Evolutionary conservation across 2,329 filamentous ascomycete species (phyloP).

Genomic region (Rutstroemia sp.): DNA sequence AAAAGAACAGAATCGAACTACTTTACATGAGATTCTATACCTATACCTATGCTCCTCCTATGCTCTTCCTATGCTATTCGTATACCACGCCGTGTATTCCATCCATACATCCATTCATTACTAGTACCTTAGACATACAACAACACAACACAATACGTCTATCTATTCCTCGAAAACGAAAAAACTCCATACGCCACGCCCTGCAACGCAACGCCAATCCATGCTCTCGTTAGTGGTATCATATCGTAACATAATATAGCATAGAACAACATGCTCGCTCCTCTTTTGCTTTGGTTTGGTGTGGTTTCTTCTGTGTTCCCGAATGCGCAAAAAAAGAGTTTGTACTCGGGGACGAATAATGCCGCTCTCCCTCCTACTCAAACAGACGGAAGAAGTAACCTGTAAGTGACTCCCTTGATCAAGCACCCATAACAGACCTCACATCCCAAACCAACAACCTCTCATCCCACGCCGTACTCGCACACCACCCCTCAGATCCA

Average conservation of each 20-base stretch:
- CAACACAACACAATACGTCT: background rate
- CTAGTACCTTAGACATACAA: background rate
- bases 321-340: background rate
- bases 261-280: background rate
- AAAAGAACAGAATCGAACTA: too few species aligned
- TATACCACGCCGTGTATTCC: background rate
- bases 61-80: background rate
- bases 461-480: slow-evolving; percentile 92
- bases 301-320: background rate
- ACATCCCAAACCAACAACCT: slow-evolving; percentile 89
- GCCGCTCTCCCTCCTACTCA: too few species aligned
- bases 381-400: too few species aligned
- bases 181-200: background rate
- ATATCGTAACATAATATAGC: background rate
- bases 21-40: too few species aligned
- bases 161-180: background rate
- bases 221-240: background rate
- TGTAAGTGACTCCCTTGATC: background rate
- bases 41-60: too few species aligned
- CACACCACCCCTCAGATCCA: slow-evolving; percentile 90
- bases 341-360: too few species aligned
- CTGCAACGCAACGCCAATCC: background rate
- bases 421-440: slow-evolving; percentile 47
- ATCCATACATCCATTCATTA: background rate
- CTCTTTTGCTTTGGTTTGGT: background rate